Conservation (phyloP, 129 eudicot species). For the Artemisia argyi region DNA sequence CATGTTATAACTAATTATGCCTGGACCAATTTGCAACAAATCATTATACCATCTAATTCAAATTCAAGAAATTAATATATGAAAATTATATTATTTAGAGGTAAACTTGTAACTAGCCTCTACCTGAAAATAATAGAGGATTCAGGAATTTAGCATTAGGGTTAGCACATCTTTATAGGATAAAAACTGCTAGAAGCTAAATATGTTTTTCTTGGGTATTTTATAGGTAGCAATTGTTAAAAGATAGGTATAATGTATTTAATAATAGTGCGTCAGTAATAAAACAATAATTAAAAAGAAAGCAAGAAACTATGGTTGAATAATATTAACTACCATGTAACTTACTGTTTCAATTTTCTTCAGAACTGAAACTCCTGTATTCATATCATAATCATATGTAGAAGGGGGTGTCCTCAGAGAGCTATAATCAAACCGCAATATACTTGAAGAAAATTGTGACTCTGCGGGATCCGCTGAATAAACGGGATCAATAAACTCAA, state of each 20-base stretch:
- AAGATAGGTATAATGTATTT: neutral
- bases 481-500: conserved; percentile 82
- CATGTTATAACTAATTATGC: too few species aligned
- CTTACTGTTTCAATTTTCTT: conserved; percentile 87
- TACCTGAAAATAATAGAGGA: neutral
- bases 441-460: conserved; percentile 70
- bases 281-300: neutral
- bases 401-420: conserved; percentile 87
- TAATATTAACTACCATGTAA: conserved; percentile 22
- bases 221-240: neutral
- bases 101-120: neutral
- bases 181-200: neutral
- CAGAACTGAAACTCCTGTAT: conserved; percentile 74
- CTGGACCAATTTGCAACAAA: neutral
- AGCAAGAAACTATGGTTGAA: conserved; percentile 4
- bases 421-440: conserved; percentile 72
- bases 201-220: neutral
- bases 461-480: conserved; percentile 67
- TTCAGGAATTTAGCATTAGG: neutral
- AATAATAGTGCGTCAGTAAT: neutral
- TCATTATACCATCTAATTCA: neutral
- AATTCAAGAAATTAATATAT: neutral
- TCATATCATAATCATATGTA: conserved; percentile 91
- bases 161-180: neutral
- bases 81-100: neutral